Evolutionary conservation across 768 basidiomycete species (phyloP).

Genomic region (Sarcomyxa edulis): DNA sequence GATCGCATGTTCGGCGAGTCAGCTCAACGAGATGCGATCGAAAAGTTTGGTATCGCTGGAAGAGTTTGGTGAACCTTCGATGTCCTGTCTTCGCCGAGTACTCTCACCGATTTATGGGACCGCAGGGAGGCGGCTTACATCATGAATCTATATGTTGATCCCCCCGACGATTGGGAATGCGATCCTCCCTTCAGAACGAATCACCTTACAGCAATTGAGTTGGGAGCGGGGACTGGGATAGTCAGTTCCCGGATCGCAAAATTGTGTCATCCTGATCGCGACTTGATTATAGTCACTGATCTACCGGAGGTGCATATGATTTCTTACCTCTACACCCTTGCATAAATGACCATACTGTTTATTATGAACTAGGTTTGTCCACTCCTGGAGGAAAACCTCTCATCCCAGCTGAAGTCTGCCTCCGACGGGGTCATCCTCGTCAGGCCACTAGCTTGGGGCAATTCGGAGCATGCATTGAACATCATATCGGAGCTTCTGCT

Average conservation of each 20-base stretch:
- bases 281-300: conserved; percentile 62
- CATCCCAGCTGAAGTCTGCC: background rate
- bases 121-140: conserved; percentile 72
- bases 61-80: conserved; percentile 61
- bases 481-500: conserved; percentile 35
- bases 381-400: conserved; percentile 35
- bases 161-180: conserved; percentile 32
- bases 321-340: background rate
- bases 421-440: conserved; percentile 29
- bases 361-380: conserved; percentile 42
- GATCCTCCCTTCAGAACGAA: conserved; percentile 44
- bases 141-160: conserved; percentile 49
- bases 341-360: background rate
- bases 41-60: conserved; percentile 76
- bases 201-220: conserved; percentile 51
- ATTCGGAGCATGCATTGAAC: conserved; percentile 29
- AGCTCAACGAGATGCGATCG: conserved; percentile 56
- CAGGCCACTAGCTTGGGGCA: conserved; percentile 70
- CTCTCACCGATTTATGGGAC: background rate
- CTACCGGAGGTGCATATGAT: conserved; percentile 59
- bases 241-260: conserved; percentile 40
- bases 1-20: conserved; percentile 20
- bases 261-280: conserved; percentile 30
- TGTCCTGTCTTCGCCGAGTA: background rate
- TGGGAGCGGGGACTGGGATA: conserved; percentile 76